Conservation (phyloP, 1,284 basidiomycete species). For the Paramarasmius palmivorus region DNA sequence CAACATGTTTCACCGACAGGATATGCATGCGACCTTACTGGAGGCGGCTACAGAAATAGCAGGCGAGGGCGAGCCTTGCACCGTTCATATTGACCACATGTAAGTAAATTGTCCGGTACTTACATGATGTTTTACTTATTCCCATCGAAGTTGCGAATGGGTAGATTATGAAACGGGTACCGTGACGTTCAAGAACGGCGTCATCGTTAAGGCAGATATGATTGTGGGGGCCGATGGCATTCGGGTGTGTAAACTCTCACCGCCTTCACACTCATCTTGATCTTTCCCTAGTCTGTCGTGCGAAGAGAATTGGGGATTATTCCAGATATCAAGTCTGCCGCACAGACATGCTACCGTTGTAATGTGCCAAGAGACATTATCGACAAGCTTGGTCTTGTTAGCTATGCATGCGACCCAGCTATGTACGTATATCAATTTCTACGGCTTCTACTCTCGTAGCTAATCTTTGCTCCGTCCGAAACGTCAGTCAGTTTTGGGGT, state of each 20-base stretch:
- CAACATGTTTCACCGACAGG: conserved; percentile 33
- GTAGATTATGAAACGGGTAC: conserved; percentile 26
- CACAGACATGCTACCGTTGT: conserved; percentile 35
- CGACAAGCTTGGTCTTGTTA: conserved; percentile 29
- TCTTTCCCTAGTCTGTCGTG: conserved; percentile 27
- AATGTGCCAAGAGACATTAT: conserved; percentile 29
- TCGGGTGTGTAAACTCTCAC: conserved; percentile 21
- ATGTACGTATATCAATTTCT: conserved; percentile 22
- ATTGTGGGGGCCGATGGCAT: conserved; percentile 43
- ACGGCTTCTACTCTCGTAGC: conserved; percentile 22
- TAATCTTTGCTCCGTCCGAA: not conserved
- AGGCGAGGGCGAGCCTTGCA: conserved; percentile 27
- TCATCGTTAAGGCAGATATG: conserved; percentile 32
- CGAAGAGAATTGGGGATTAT: conserved; percentile 27
- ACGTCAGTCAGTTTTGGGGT: conserved; percentile 32
- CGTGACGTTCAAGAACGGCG: conserved; percentile 33
- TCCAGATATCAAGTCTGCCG: conserved; percentile 29
- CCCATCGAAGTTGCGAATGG: no score
- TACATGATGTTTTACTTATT: no score
- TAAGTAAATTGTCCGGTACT: conserved; percentile 23
- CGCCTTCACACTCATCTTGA: not conserved
- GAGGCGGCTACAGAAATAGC: conserved; percentile 25
- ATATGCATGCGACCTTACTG: conserved; percentile 31
- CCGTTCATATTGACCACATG: conserved; percentile 30
- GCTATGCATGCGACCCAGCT: conserved; percentile 31